Base-by-base conservation (phyloP, 768 basidiomycete genomes). In the Tricholomella constricta region DNA sequence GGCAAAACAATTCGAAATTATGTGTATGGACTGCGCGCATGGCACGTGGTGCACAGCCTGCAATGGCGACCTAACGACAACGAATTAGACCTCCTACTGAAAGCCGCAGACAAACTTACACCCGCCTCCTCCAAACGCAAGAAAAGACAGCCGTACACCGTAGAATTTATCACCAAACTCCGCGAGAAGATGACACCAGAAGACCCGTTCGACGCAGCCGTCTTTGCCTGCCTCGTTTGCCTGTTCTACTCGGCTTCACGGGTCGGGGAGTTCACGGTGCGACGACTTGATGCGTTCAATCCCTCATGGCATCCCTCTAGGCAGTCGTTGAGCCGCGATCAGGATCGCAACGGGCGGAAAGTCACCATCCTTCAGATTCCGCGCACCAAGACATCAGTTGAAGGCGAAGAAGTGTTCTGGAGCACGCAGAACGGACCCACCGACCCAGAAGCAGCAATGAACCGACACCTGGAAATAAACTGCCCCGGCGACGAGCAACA, bases 11-110 rank as follows among this genome's bases (percentile, higher is more conserved):
- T 80, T 0, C 34, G 45, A 2, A 79, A 78, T 60, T 78, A 75
- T 48, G 17, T 78, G 0, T 54, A 57, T 2, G 73, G 71, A 0
- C 38, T 81, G 0, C 58, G 69, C 1, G 77, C 79, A 2, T 82
- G 79, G 79, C 78, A 82, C 56, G 61, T 72, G 1, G 44, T 80
- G 0, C 78, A 82, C 50, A 64, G 76, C 0, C 3, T 74, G 0
- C 38, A 22, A 0, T 79, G 73, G 72, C 38, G 12, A 1, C 48
- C 71, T 1, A 56, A 73, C 23, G 38, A 64, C 0, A 36, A 41
- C 0, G 61, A 71, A 19, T 26, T 74, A 12, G 62, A 72, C 0
- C 51, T 63, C 0, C 26, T 74, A 0, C 56, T 80, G 0, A 60
- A 56, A 17, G 74, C 63, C 0, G 72, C 73, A 1, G 59, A 62